phyloP scores from a whole-genome alignment of 1,284 basidiomycete genomes.

The Cutaneotrichosporon spelunceum region DNA sequence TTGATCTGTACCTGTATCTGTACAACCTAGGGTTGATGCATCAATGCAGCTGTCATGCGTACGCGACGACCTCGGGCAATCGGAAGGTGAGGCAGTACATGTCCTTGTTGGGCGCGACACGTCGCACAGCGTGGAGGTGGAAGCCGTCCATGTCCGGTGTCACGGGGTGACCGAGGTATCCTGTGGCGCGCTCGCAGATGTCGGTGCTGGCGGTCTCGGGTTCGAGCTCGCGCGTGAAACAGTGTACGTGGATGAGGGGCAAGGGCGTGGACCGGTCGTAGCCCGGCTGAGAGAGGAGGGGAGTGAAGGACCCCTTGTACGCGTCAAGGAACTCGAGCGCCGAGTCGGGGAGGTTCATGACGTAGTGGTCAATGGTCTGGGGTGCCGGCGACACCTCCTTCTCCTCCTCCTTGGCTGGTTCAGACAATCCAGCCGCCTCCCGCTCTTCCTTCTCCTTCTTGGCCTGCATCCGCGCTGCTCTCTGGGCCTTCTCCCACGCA shows the following conservation, averaged over 20 bases:
- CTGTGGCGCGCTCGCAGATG: slow-evolving; percentile 74
- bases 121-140: slow-evolving; percentile 73
- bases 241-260: slow-evolving; percentile 94
- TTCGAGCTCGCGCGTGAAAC: slow-evolving; percentile 88
- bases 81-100: slow-evolving; percentile 98
- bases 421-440: neutral
- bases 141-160: slow-evolving; percentile 56
- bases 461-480: slow-evolving; percentile 19
- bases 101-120: slow-evolving; percentile 93
- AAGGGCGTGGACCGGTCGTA: slow-evolving; percentile 53
- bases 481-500: slow-evolving; percentile 31
- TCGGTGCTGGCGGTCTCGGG: slow-evolving; percentile 64
- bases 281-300: slow-evolving; percentile 34
- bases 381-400: slow-evolving; percentile 20
- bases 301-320: slow-evolving; percentile 65
- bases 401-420: neutral
- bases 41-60: slow-evolving; percentile 9
- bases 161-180: slow-evolving; percentile 62
- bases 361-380: slow-evolving; percentile 73
- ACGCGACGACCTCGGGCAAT: slow-evolving; percentile 60
- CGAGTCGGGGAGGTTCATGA: slow-evolving; percentile 95
- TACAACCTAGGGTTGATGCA: neutral
- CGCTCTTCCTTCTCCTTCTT: slow-evolving; percentile 9
- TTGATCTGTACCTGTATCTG: neutral
- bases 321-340: slow-evolving; percentile 88